Conservation (phyloP, 2,329 filamentous ascomycete genomes). For the Fusarium stilboides region DNA sequence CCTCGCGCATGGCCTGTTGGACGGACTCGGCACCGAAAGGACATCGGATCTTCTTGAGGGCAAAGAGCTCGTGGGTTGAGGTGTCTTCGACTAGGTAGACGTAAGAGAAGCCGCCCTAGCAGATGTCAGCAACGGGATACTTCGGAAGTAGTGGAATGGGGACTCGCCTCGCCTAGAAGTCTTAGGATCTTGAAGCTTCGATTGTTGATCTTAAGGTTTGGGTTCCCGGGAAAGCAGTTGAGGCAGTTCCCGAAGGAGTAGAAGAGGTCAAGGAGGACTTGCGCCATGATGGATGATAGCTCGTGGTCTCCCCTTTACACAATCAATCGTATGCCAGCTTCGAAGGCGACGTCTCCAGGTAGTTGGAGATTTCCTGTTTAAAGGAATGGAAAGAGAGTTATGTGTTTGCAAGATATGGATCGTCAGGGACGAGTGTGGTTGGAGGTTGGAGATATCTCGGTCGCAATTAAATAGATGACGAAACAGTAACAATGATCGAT, state of each 20-base stretch:
- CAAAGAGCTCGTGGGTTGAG: constrained; percentile 85
- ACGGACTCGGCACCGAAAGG: constrained; percentile 98
- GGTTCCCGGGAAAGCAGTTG: constrained; percentile 95
- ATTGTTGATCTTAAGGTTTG: constrained; percentile 94
- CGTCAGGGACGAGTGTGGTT: constrained; percentile 31
- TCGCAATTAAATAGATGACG: constrained; percentile 28
- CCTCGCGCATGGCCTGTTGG: constrained; percentile 93
- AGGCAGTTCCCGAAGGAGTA: constrained; percentile 96
- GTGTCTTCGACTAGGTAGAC: constrained; percentile 98
- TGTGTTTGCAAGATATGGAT: constrained; percentile 25
- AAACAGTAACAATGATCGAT: neutral
- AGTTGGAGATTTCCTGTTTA: neutral
- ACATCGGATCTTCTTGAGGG: constrained; percentile 98
- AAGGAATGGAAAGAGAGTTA: constrained; percentile 6
- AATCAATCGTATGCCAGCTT: constrained; percentile 10
- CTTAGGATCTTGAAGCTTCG: constrained; percentile 96
- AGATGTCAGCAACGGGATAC: constrained; percentile 14
- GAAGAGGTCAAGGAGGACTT: constrained; percentile 88
- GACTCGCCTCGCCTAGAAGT: constrained; percentile 86
- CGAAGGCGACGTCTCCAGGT: neutral
- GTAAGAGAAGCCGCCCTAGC: constrained; percentile 94
- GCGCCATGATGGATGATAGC: constrained; percentile 71
- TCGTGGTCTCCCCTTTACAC: neutral
- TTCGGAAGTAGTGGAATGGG: neutral
- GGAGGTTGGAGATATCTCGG: constrained; percentile 14